Conservation (phyloP, 2,329 filamentous ascomycete species). For the Sporothrix brasiliensis region DNA sequence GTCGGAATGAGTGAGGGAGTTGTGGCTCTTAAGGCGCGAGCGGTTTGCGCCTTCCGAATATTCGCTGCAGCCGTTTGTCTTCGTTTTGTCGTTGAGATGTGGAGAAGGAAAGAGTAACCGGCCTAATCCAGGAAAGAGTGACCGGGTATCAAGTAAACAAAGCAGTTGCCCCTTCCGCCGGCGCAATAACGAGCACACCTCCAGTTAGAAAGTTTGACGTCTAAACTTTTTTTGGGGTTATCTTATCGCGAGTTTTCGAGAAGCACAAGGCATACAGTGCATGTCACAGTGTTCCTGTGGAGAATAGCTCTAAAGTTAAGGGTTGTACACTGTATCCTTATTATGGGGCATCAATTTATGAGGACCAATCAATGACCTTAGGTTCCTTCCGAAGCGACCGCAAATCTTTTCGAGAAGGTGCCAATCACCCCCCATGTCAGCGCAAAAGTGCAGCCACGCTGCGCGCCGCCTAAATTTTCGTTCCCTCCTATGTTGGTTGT, state of each 20-base stretch:
- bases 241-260: constrained; percentile 29
- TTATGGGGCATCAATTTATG: not conserved
- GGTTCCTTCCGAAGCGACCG: constrained; percentile 32
- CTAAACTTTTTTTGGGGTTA: constrained; percentile 31
- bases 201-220: constrained; percentile 11
- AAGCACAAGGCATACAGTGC: not conserved
- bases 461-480: constrained; percentile 27
- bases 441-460: constrained; percentile 25
- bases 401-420: constrained; percentile 17
- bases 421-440: not conserved
- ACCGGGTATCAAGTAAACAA: constrained; percentile 6
- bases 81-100: not conserved
- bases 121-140: not conserved
- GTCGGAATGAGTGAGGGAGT: not conserved
- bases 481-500: constrained; percentile 1
- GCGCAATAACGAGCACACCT: not conserved
- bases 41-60: not conserved
- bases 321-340: not conserved
- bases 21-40: not conserved
- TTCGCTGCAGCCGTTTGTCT: not conserved
- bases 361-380: constrained; percentile 37
- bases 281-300: not conserved
- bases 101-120: not conserved
- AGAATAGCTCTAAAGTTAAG: not conserved
- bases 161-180: constrained; percentile 22